These are phyloP conservation scores for Albifimbria verrucaria DNA, from an alignment of 2,329 filamentous ascomycete species.

Conservation along the genomic window DNA sequence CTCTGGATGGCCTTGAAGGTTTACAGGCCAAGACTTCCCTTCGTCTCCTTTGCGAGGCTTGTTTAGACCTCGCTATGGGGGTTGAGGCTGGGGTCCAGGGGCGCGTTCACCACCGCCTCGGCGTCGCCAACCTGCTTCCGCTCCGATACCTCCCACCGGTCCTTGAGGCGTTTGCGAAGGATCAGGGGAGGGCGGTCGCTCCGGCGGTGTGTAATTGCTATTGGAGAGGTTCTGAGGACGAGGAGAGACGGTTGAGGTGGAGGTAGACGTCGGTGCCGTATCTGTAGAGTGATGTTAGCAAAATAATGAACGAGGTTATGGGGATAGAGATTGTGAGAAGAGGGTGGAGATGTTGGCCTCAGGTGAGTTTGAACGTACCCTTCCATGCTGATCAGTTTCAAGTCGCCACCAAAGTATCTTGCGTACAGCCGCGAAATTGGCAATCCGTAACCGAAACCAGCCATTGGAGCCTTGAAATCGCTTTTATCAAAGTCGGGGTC, in stretches of 20 bases:
- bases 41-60: too few relatives aligned
- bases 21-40: too few relatives aligned
- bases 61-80: conserved; percentile 25
- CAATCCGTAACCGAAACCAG: conserved; percentile 95
- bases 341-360: conserved; percentile 4
- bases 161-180: conserved; percentile 65
- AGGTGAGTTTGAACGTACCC: conserved; percentile 62
- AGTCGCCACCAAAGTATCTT: conserved; percentile 92
- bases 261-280: conserved; percentile 99
- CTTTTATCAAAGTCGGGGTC: conserved; percentile 98
- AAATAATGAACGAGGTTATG: conserved; percentile 7
- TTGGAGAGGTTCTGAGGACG: conserved; percentile 93
- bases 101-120: conserved; percentile 66
- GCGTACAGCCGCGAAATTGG: conserved; percentile 94
- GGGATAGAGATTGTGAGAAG: neutral
- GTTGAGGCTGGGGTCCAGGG: conserved; percentile 30
- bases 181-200: conserved; percentile 29
- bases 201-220: conserved; percentile 66
- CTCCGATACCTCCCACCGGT: conserved; percentile 70
- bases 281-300: conserved; percentile 42
- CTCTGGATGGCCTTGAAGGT: too few relatives aligned
- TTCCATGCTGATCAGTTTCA: conserved; percentile 99
- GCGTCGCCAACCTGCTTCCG: conserved; percentile 88
- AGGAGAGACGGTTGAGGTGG: conserved; percentile 92
- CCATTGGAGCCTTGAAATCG: conserved; percentile 99